A percentile compares a stretch with the other conserved stretches of the same genome.
These are phyloP conservation scores for Coniochaeta sp. DNA, from an alignment of 2,329 filamentous ascomycete genomes.

Conservation along the genomic window DNA sequence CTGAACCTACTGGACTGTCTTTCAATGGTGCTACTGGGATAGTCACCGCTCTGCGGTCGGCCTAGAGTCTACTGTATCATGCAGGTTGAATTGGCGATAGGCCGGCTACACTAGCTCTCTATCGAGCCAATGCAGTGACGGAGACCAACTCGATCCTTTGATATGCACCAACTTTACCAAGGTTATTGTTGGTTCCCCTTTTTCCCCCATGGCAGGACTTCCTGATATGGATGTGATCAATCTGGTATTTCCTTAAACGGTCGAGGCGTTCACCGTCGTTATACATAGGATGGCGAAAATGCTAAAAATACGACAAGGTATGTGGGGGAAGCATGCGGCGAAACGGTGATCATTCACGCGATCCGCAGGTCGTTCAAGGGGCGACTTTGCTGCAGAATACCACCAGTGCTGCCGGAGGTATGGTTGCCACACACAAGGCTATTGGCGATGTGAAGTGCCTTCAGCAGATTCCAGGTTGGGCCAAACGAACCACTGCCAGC, in stretches of 20 bases:
- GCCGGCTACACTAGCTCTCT: neutral
- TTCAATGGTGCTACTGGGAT: neutral
- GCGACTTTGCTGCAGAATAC: neutral
- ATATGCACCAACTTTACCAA: constrained; percentile 3
- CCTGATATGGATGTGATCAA: neutral
- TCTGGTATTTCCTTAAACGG: neutral
- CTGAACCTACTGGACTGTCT: neutral
- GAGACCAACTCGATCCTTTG: neutral
- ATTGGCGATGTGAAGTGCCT: neutral
- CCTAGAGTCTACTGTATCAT: no score
- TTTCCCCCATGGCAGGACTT: neutral
- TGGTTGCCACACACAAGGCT: neutral
- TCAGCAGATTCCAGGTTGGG: neutral
- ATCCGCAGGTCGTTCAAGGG: neutral
- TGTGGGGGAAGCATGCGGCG: neutral
- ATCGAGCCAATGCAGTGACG: neutral
- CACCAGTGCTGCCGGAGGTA: neutral
- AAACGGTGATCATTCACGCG: neutral
- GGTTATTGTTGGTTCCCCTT: neutral
- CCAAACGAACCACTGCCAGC: neutral
- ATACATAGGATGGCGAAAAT: neutral
- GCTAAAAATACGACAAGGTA: neutral
- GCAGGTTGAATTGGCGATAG: neutral
- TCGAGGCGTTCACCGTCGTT: neutral
- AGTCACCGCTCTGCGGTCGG: neutral